phyloP scores from a whole-genome alignment of 805 yeast genomes.

The Candida montana region DNA sequence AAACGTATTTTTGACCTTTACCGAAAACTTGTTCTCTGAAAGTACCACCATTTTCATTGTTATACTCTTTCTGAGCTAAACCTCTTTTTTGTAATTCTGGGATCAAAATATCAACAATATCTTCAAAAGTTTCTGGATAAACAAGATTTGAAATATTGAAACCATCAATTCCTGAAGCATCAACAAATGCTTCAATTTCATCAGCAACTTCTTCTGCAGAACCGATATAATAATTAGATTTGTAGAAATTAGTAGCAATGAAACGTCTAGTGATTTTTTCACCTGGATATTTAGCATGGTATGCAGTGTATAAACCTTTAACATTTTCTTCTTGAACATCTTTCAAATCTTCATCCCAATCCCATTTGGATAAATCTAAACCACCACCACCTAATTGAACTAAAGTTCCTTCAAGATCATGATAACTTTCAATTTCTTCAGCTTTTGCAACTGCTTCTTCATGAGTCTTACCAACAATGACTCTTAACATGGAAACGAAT shows the following conservation, averaged over 20 bases:
- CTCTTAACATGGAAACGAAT: constrained; percentile 34
- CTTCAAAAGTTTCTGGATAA: constrained; percentile 35
- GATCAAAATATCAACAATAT: constrained; percentile 31
- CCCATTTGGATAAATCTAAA: constrained; percentile 36
- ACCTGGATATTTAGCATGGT: constrained; percentile 17
- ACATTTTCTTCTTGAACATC: constrained; percentile 30
- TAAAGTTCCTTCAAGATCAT: constrained; percentile 37
- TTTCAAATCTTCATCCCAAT: constrained; percentile 39
- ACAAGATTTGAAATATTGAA: constrained; percentile 36
- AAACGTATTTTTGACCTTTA: constrained; percentile 19
- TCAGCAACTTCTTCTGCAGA: constrained; percentile 37
- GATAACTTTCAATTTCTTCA: constrained; percentile 29
- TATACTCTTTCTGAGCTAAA: constrained; percentile 28
- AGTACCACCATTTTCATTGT: constrained; percentile 25
- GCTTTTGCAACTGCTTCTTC: constrained; percentile 38
- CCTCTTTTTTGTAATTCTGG: constrained; percentile 36
- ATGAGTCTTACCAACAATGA: constrained; percentile 35
- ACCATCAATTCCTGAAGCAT: constrained; percentile 36
- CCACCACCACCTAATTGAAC: constrained; percentile 45
- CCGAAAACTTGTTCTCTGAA: constrained; percentile 30
- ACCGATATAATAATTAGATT: constrained; percentile 26
- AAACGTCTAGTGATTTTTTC: constrained; percentile 27
- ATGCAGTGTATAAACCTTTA: constrained; percentile 12
- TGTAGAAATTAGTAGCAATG: constrained; percentile 22
- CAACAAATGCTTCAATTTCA: constrained; percentile 36